phyloP scores from a whole-genome alignment of 2,329 filamentous ascomycete species.

The Trichophaea hybrida region DNA sequence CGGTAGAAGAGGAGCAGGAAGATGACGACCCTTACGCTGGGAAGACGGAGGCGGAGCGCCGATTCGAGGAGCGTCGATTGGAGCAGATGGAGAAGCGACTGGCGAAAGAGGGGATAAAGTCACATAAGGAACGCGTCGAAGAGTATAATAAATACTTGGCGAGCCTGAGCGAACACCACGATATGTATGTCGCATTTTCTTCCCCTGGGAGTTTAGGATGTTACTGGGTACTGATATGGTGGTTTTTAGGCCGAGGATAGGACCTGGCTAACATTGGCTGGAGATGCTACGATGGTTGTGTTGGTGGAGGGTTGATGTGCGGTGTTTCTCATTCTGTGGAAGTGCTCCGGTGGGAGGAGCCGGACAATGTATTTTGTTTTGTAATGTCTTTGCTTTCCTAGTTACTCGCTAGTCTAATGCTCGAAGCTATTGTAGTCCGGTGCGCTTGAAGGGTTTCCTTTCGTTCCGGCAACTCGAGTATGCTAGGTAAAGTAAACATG shows the following conservation, averaged over 20 bases:
- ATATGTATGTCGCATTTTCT: slow-evolving; percentile 49
- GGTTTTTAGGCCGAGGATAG: slow-evolving; percentile 37
- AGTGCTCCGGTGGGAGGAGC: too few relatives aligned
- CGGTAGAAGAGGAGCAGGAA: slow-evolving; percentile 1
- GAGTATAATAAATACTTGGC: slow-evolving; percentile 90
- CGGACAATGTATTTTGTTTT: too few relatives aligned
- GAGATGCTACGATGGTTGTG: neutral
- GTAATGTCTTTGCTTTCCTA: too few relatives aligned
- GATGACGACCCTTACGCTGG: slow-evolving; percentile 27
- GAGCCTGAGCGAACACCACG: slow-evolving; percentile 87
- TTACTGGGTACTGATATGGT: slow-evolving; percentile 5
- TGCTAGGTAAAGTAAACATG: too few relatives aligned
- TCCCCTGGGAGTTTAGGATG: neutral
- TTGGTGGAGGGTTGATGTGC: neutral
- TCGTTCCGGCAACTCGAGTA: too few relatives aligned
- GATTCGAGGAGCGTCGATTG: slow-evolving; percentile 64
- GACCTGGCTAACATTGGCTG: slow-evolving; percentile 37
- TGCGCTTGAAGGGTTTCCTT: too few relatives aligned
- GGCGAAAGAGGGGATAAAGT: slow-evolving; percentile 70
- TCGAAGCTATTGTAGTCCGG: too few relatives aligned
- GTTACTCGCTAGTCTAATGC: too few relatives aligned
- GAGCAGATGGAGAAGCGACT: slow-evolving; percentile 75
- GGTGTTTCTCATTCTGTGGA: neutral
- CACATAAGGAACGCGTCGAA: slow-evolving; percentile 91
- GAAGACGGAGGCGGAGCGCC: slow-evolving; percentile 75